Evolutionary conservation across 495 filamentous ascomycete species (phyloP).

Genomic region (Usnea hakonensis): DNA sequence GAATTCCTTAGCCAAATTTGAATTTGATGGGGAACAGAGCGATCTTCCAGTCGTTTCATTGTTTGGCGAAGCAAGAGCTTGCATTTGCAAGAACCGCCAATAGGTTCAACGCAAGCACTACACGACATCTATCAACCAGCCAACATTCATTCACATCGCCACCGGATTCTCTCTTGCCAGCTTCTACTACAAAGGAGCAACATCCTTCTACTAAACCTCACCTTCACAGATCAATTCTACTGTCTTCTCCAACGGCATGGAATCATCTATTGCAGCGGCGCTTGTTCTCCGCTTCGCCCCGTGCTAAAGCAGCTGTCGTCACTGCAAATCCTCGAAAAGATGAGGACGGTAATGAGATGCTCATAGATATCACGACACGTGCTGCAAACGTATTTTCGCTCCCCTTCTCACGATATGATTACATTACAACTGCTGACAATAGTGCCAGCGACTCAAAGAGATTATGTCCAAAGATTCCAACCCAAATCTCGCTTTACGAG

Average conservation of each 20-base stretch:
- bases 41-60: neutral
- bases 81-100: neutral
- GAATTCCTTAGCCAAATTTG: too few species aligned
- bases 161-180: neutral
- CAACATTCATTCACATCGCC: neutral
- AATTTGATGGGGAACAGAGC: neutral
- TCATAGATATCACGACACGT: slow-evolving; percentile 68
- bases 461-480: slow-evolving; percentile 62
- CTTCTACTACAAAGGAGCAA: neutral
- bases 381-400: slow-evolving; percentile 61
- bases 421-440: slow-evolving; percentile 20
- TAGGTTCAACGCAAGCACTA: neutral
- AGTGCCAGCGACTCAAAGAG: slow-evolving; percentile 55
- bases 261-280: slow-evolving; percentile 7
- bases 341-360: slow-evolving; percentile 76
- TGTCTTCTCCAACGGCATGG: neutral
- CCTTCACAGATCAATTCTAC: neutral
- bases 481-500: slow-evolving; percentile 74
- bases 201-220: neutral
- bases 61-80: neutral
- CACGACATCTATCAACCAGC: neutral
- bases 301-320: slow-evolving; percentile 30
- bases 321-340: slow-evolving; percentile 58
- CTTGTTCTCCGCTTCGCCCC: slow-evolving; percentile 14
- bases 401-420: slow-evolving; percentile 5